A percentile compares a stretch with the other conserved stretches of the same genome.
Conservation (phyloP, 2,329 filamentous ascomycete species). For the Alternaria arborescens region DNA sequence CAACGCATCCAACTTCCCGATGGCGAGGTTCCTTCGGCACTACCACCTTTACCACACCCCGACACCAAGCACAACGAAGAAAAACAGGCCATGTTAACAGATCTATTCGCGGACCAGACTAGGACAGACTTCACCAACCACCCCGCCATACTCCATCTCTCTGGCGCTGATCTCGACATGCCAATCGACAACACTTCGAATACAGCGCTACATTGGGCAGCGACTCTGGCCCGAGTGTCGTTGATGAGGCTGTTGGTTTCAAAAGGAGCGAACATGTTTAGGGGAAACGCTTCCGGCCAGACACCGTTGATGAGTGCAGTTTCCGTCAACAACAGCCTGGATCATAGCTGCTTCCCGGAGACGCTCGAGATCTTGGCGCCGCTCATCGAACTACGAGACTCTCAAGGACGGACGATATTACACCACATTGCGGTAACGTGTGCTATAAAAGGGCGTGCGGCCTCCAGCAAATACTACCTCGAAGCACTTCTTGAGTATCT, state of each 20-base stretch:
- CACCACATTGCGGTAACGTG: conserved; percentile 97
- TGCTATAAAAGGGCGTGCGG: conserved; percentile 89
- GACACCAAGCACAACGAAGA: conserved; percentile 72
- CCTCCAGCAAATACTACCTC: conserved; percentile 93
- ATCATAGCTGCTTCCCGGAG: conserved; percentile 88
- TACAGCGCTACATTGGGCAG: conserved; percentile 95
- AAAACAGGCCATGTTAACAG: conserved; percentile 85
- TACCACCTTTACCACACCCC: conserved; percentile 70
- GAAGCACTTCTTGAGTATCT: conserved; percentile 95
- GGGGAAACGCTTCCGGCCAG: conserved; percentile 88
- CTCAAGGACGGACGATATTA: conserved; percentile 87
- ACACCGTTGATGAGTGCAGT: conserved; percentile 93
- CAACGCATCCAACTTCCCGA: conserved; percentile 57
- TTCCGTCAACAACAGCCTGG: conserved; percentile 91
- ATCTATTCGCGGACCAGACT: conserved; percentile 65
- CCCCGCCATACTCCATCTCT: conserved; percentile 78
- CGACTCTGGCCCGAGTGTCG: conserved; percentile 85
- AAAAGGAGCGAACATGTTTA: conserved; percentile 84
- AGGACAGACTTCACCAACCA: conserved; percentile 76
- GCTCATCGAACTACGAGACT: conserved; percentile 89
- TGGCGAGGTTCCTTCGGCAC: conserved; percentile 65
- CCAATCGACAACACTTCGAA: conserved; percentile 90
- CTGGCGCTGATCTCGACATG: conserved; percentile 84
- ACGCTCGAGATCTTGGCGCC: conserved; percentile 87
- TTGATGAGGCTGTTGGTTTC: conserved; percentile 82